A percentile compares a stretch with the other conserved stretches of the same genome.
Conservation (phyloP, 257 asterid genomes). For the Ophiorrhiza pumila region DNA sequence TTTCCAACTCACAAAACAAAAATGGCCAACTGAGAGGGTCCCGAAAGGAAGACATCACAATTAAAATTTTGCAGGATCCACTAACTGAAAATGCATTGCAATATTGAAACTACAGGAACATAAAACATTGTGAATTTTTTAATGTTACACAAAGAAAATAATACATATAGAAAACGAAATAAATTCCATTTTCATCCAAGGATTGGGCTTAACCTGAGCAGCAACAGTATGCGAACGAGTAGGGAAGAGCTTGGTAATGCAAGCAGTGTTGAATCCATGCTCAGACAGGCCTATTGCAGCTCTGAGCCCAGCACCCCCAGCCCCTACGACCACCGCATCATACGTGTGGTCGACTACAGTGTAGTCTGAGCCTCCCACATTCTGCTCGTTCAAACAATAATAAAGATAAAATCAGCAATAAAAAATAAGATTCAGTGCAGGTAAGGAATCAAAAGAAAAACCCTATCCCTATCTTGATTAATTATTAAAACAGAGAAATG, state of each 20-base stretch:
- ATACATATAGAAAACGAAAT: background rate
- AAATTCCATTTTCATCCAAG: too few species aligned
- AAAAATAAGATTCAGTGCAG: background rate
- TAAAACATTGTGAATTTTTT: background rate
- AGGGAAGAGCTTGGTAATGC: slow-evolving; percentile 95
- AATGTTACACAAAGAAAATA: background rate
- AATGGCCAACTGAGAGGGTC: background rate
- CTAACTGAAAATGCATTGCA: background rate
- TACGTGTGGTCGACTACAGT: slow-evolving; percentile 97
- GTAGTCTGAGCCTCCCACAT: slow-evolving; percentile 62
- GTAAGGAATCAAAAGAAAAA: background rate
- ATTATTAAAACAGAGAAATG: background rate
- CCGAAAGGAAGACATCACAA: background rate
- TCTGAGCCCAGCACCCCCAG: slow-evolving; percentile 98
- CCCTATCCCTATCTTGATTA: background rate
- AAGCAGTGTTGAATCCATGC: slow-evolving; percentile 98
- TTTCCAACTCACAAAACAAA: background rate
- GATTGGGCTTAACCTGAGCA: slow-evolving; percentile 60
- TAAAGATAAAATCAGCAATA: too few species aligned
- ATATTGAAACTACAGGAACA: background rate
- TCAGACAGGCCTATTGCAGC: slow-evolving; percentile 98
- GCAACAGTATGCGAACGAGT: slow-evolving; percentile 99
- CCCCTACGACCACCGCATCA: slow-evolving; percentile 98
- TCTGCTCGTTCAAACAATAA: slow-evolving; percentile 31
- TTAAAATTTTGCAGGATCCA: background rate